These are phyloP conservation scores for Umbelopsis sp. DNA, from an alignment of 192 early-diverging fungal genomes.

Conservation along the genomic window DNA sequence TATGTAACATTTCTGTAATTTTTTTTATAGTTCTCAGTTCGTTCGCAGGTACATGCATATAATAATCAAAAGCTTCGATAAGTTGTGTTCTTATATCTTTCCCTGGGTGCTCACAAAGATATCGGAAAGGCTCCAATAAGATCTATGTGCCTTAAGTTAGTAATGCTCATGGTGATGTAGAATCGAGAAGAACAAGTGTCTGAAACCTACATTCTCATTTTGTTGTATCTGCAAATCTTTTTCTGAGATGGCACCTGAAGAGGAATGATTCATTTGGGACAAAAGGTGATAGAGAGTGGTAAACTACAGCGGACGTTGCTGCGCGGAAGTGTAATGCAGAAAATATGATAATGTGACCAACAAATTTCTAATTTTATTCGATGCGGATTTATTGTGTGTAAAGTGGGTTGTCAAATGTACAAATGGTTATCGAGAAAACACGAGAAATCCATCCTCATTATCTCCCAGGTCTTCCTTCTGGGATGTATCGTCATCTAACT, in stretches of 20 bases:
- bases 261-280: neutral
- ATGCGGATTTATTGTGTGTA: neutral
- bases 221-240: neutral
- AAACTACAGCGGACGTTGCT: neutral
- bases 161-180: neutral
- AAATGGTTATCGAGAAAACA: constrained; percentile 20
- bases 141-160: constrained; percentile 52
- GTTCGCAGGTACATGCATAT: constrained; percentile 76
- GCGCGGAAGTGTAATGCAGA: neutral
- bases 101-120: constrained; percentile 84
- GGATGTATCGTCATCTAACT: constrained; percentile 5
- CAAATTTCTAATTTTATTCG: too few relatives aligned
- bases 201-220: neutral
- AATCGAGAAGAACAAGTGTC: neutral
- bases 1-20: constrained; percentile 94
- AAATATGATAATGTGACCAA: neutral
- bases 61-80: constrained; percentile 89
- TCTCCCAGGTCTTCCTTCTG: neutral
- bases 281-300: neutral
- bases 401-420: neutral
- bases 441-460: constrained; percentile 14
- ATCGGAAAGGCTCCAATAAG: constrained; percentile 92
- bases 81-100: constrained; percentile 93
- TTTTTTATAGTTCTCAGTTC: constrained; percentile 74
- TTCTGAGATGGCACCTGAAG: neutral